phyloP scores from a whole-genome alignment of 2,329 filamentous ascomycete genomes.

The Plenodomus lindquistii region DNA sequence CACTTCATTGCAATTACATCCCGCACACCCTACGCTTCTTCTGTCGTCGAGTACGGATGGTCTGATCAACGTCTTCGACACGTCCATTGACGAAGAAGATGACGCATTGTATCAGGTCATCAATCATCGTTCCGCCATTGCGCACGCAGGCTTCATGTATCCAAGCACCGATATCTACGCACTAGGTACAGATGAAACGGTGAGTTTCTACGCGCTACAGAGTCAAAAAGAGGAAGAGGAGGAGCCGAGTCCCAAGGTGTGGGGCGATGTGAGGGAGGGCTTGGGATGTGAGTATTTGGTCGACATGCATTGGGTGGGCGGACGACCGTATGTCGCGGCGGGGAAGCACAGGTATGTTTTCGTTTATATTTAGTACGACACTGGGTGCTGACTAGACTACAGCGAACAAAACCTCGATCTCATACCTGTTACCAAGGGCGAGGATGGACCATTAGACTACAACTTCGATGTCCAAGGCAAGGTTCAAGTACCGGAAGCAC shows the following conservation, averaged over 20 bases:
- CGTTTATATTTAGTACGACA: background rate
- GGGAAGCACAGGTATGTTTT: constrained; percentile 68
- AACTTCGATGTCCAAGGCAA: constrained; percentile 28
- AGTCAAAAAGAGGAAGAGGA: constrained; percentile 65
- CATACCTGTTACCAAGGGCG: constrained; percentile 32
- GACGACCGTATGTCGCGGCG: constrained; percentile 64
- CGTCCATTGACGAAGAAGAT: constrained; percentile 66
- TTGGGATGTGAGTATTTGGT: constrained; percentile 75
- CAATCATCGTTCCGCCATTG: constrained; percentile 75
- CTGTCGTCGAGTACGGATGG: constrained; percentile 81
- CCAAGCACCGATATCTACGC: constrained; percentile 61
- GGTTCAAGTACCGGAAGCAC: constrained; percentile 45
- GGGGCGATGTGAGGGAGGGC: constrained; percentile 70
- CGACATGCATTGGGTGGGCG: constrained; percentile 64
- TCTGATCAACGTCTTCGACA: constrained; percentile 77
- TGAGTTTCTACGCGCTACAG: constrained; percentile 72
- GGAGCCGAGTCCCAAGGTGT: constrained; percentile 51
- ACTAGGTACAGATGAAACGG: constrained; percentile 76
- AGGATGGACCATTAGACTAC: constrained; percentile 33
- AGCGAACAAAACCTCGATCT: constrained; percentile 36
- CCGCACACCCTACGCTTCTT: constrained; percentile 62
- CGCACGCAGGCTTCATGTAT: constrained; percentile 73
- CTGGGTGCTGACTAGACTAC: constrained; percentile 1
- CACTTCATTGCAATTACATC: constrained; percentile 66
- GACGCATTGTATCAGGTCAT: constrained; percentile 77